Conservation (phyloP, 441 rosid species). For the Bruguiera hainesii region DNA sequence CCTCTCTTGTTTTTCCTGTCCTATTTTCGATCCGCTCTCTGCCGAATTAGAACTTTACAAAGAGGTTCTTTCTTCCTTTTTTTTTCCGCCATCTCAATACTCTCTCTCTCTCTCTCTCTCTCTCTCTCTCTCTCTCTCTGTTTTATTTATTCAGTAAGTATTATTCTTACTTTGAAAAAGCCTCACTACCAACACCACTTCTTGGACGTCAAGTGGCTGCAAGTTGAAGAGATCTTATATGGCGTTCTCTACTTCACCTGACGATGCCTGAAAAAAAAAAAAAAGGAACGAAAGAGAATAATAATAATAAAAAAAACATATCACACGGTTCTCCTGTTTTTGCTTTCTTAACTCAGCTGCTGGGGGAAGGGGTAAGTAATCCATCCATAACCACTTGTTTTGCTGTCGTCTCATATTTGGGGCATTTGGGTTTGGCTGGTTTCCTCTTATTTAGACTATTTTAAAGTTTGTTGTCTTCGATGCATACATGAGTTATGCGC, state of each 20-base stretch:
- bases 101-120: too few species aligned
- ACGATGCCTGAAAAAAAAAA: constrained; percentile 19
- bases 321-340: constrained; percentile 26
- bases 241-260: constrained; percentile 29
- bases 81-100: too few species aligned
- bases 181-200: too few species aligned
- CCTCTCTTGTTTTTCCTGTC: too few species aligned
- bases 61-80: too few species aligned
- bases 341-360: constrained; percentile 28
- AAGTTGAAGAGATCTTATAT: background rate
- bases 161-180: too few species aligned
- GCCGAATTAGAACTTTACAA: too few species aligned
- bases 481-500: background rate
- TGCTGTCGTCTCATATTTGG: constrained; percentile 27
- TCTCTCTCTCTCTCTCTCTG: too few species aligned
- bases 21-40: too few species aligned
- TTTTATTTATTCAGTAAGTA: too few species aligned
- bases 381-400: constrained; percentile 18
- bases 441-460: constrained; percentile 6
- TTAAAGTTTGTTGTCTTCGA: constrained; percentile 14
- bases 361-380: background rate
- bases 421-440: constrained; percentile 27
- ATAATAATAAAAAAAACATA: background rate
- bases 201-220: too few species aligned
- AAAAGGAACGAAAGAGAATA: too few species aligned